phyloP scores from a whole-genome alignment of 331 rosid genomes.

The Spiraea crenata region DNA sequence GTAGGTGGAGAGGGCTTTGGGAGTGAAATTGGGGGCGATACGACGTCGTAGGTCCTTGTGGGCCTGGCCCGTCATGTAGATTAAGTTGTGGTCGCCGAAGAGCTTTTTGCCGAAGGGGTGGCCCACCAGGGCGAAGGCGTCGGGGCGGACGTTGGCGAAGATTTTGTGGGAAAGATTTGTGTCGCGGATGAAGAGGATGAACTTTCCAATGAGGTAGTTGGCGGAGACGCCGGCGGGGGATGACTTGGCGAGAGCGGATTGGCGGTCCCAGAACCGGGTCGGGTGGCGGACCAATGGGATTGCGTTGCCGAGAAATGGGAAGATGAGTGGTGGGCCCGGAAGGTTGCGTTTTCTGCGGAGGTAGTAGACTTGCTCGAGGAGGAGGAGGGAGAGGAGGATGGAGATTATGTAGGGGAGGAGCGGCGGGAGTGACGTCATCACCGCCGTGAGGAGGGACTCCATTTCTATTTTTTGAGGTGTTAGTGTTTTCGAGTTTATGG shows the following conservation, averaged over 20 bases:
- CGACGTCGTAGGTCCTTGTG: slow-evolving; percentile 90
- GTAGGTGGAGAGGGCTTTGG: slow-evolving; percentile 76
- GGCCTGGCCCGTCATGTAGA: slow-evolving; percentile 75
- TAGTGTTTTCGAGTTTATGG: neutral
- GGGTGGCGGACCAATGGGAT: slow-evolving; percentile 58
- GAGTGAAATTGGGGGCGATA: slow-evolving; percentile 79
- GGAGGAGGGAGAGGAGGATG: slow-evolving; percentile 37
- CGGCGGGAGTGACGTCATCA: slow-evolving; percentile 16
- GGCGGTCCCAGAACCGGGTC: slow-evolving; percentile 65
- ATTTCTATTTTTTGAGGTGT: neutral
- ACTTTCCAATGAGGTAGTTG: slow-evolving; percentile 74
- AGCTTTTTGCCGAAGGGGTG: slow-evolving; percentile 94
- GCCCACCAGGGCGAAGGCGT: slow-evolving; percentile 71
- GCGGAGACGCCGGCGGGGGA: slow-evolving; percentile 52
- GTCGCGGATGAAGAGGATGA: slow-evolving; percentile 74
- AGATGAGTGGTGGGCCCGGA: slow-evolving; percentile 61
- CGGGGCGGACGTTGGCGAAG: slow-evolving; percentile 75
- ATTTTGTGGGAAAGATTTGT: slow-evolving; percentile 72
- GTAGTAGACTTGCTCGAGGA: slow-evolving; percentile 69
- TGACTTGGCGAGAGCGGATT: slow-evolving; percentile 53
- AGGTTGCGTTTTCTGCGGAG: slow-evolving; percentile 39
- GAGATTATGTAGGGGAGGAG: slow-evolving; percentile 39
- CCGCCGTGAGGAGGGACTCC: neutral
- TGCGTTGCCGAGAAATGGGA: slow-evolving; percentile 76
- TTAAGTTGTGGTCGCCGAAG: slow-evolving; percentile 83